Percentiles rank a stretch among this genome's conserved stretches.
Conservation (phyloP, 495 filamentous ascomycete genomes). For the Immersiella caudata region DNA sequence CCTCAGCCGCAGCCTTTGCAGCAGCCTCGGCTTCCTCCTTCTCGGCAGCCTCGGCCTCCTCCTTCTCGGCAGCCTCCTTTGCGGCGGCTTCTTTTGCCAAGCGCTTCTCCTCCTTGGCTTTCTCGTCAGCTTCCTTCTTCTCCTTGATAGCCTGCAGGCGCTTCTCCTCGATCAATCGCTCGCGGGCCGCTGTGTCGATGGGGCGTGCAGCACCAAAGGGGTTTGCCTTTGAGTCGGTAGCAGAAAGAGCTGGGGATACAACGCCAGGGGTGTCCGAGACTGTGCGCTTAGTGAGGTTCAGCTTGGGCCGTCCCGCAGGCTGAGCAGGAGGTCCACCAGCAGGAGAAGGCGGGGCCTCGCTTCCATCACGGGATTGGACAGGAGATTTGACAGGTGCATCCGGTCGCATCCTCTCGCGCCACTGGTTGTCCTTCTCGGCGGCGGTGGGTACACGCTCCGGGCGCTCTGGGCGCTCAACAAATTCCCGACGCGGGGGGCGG, state of each 20-base stretch:
- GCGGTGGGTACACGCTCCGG: slow-evolving; percentile 76
- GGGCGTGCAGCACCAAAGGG: slow-evolving; percentile 90
- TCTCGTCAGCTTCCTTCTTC: slow-evolving; percentile 88
- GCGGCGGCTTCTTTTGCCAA: slow-evolving; percentile 65
- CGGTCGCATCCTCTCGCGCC: slow-evolving; percentile 80
- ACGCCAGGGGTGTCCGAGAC: slow-evolving; percentile 70
- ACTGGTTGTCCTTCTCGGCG: slow-evolving; percentile 83
- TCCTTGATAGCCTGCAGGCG: slow-evolving; percentile 69
- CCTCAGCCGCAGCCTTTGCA: slow-evolving; percentile 59
- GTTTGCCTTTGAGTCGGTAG: slow-evolving; percentile 75
- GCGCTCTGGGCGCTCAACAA: slow-evolving; percentile 73
- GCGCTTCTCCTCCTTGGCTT: slow-evolving; percentile 73
- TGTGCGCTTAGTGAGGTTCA: slow-evolving; percentile 87
- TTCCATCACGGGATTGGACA: slow-evolving; percentile 52
- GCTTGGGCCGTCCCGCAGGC: slow-evolving; percentile 67
- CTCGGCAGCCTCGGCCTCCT: slow-evolving; percentile 35
- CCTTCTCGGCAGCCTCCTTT: slow-evolving; percentile 58
- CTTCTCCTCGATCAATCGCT: slow-evolving; percentile 89
- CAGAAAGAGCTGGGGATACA: slow-evolving; percentile 48
- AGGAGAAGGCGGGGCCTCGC: slow-evolving; percentile 73
- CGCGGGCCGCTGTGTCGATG: slow-evolving; percentile 84
- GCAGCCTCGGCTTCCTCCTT: slow-evolving; percentile 30
- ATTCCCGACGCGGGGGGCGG: slow-evolving; percentile 79
- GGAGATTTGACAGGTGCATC: slow-evolving; percentile 58
- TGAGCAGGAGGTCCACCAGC: slow-evolving; percentile 47